phyloP scores from a whole-genome alignment of 208 protist genomes.

The Trypanosoma melophagium region DNA sequence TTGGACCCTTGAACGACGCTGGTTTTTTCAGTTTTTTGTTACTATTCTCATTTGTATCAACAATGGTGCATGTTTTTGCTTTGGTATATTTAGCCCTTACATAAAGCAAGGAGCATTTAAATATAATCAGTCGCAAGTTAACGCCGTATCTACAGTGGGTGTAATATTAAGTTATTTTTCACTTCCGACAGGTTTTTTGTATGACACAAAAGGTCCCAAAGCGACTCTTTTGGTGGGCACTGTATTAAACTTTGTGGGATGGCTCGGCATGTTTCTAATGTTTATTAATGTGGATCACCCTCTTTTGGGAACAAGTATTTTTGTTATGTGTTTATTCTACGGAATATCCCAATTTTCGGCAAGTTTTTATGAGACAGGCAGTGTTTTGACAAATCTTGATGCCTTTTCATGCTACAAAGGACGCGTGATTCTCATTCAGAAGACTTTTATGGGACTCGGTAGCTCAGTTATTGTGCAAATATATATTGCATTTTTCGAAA shows the following conservation, averaged over 20 bases:
- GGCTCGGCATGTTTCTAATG: constrained; percentile 69
- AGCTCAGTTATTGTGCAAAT: constrained; percentile 74
- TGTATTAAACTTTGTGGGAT: constrained; percentile 62
- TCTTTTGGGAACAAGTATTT: constrained; percentile 37
- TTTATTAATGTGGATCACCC: constrained; percentile 50
- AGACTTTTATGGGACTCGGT: constrained; percentile 87
- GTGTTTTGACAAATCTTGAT: constrained; percentile 72
- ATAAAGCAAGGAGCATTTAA: constrained; percentile 55
- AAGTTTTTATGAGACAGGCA: constrained; percentile 81
- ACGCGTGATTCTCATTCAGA: constrained; percentile 79
- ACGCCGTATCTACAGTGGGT: constrained; percentile 65
- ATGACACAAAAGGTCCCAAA: constrained; percentile 57
- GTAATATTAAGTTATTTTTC: constrained; percentile 84
- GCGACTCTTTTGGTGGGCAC: constrained; percentile 56
- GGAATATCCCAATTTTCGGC: constrained; percentile 78
- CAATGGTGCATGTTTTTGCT: constrained; percentile 83
- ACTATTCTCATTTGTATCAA: constrained; percentile 75
- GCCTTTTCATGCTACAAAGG: constrained; percentile 77
- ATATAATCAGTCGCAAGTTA: constrained; percentile 65
- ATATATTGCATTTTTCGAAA: constrained; percentile 74
- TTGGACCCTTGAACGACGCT: constrained; percentile 51
- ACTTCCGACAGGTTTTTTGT: constrained; percentile 74
- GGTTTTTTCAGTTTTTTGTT: constrained; percentile 81
- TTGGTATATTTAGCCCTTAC: constrained; percentile 72
- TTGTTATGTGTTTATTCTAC: constrained; percentile 66